Percentiles rank a stretch among this genome's conserved stretches.
These are phyloP conservation scores for Poa pratensis DNA, from an alignment of 176 grass and related monocot genomes.

Conservation along the genomic window DNA sequence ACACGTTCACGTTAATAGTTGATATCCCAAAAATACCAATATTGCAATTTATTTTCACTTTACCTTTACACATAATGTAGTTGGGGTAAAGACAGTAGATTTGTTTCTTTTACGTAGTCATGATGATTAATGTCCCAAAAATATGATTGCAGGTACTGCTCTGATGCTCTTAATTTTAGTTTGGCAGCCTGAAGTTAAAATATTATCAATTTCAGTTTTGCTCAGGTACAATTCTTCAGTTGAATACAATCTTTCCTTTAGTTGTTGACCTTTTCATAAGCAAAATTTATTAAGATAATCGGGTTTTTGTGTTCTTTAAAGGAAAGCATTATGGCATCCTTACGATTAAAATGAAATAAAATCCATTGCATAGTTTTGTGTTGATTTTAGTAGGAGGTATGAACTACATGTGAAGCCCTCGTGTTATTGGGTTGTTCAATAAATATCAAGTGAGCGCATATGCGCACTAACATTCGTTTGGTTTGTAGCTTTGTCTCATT, in stretches of 20 bases:
- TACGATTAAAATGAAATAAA: not conserved
- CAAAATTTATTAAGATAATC: not conserved
- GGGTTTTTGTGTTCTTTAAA: not conserved
- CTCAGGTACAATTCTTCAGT: constrained; percentile 54
- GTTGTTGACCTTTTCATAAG: not conserved
- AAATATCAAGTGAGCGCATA: not conserved
- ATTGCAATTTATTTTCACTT: not conserved
- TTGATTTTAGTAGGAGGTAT: not conserved
- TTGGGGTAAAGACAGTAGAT: not conserved
- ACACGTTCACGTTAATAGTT: not conserved
- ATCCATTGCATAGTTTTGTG: not conserved
- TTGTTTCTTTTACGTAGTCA: not conserved
- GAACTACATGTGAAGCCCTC: constrained; percentile 7
- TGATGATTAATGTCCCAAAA: not conserved
- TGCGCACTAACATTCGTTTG: not conserved
- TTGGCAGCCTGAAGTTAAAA: constrained; percentile 55
- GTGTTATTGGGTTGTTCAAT: not conserved
- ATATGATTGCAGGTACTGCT: constrained; percentile 57
- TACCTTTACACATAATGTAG: not conserved
- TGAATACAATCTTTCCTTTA: not conserved
- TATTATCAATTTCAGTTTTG: constrained; percentile 60
- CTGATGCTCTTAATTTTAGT: constrained; percentile 66
- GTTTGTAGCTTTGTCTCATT: not conserved
- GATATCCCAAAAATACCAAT: not conserved
- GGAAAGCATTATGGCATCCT: not conserved